These are phyloP conservation scores for Termitomyces sp. DNA, from an alignment of 768 basidiomycete genomes.

Conservation along the genomic window DNA sequence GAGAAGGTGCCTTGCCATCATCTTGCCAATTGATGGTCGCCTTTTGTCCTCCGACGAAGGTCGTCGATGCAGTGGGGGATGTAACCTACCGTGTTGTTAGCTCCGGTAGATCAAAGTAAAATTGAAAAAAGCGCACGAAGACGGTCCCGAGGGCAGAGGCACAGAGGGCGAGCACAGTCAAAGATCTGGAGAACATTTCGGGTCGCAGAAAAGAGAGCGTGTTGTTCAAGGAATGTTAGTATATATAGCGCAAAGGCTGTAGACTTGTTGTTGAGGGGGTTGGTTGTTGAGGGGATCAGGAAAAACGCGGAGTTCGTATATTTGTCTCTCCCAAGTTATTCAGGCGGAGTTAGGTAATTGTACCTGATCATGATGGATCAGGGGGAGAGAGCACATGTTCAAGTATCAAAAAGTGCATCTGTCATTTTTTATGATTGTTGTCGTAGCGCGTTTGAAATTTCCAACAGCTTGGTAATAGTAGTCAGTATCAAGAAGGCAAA, in stretches of 20 bases:
- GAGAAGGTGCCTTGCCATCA: slow-evolving; percentile 37
- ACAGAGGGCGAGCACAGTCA: slow-evolving; percentile 47
- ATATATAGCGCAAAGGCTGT: slow-evolving; percentile 16
- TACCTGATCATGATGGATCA: not conserved
- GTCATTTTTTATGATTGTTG: not conserved
- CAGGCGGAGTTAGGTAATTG: not conserved
- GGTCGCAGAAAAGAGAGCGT: slow-evolving; percentile 22
- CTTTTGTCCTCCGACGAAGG: slow-evolving; percentile 44
- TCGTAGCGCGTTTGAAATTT: not conserved
- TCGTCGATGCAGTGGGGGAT: slow-evolving; percentile 40
- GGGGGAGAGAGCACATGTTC: not conserved
- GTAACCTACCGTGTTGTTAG: slow-evolving; percentile 43
- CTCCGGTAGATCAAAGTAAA: not conserved
- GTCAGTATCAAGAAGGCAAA: too few relatives aligned
- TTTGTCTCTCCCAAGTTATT: not conserved
- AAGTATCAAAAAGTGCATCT: not conserved
- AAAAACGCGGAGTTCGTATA: slow-evolving; percentile 17
- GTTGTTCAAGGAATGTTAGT: slow-evolving; percentile 33
- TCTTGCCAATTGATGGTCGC: slow-evolving; percentile 59
- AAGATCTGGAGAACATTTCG: slow-evolving; percentile 47
- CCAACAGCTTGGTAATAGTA: not conserved
- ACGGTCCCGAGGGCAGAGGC: slow-evolving; percentile 51
- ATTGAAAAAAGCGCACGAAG: slow-evolving; percentile 40
- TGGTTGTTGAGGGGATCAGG: not conserved
- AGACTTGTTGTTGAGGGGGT: slow-evolving; percentile 10